phyloP scores from a whole-genome alignment of 2,329 filamentous ascomycete genomes.

The Colletotrichum liaoningense region DNA sequence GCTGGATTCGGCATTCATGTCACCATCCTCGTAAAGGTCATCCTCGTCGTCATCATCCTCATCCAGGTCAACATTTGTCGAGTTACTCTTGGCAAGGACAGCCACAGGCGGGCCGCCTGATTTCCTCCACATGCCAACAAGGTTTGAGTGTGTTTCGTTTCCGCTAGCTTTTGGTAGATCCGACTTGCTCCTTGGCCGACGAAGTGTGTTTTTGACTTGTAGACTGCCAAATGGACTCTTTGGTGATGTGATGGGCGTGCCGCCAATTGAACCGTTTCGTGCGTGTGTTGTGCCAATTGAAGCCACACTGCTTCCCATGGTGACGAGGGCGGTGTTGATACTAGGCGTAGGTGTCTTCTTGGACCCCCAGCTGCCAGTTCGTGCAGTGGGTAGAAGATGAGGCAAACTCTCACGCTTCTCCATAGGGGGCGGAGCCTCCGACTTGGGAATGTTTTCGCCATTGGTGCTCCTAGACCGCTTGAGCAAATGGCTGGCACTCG shows the following conservation, averaged over 20 bases:
- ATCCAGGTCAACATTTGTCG: constrained; percentile 42
- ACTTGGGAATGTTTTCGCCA: constrained; percentile 46
- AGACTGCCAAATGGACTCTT: constrained; percentile 61
- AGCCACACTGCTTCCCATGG: constrained; percentile 65
- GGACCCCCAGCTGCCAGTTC: constrained; percentile 61
- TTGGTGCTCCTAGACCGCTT: constrained; percentile 60
- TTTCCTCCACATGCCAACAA: constrained; percentile 64
- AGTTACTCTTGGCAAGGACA: constrained; percentile 51
- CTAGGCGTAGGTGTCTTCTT: constrained; percentile 64
- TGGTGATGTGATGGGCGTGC: constrained; percentile 63
- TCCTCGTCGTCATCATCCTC: constrained; percentile 72
- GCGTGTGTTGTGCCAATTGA: constrained; percentile 68
- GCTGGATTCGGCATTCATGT: constrained; percentile 70
- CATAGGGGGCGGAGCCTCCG: constrained; percentile 43
- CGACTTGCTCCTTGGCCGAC: constrained; percentile 67
- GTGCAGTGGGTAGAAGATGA: constrained; percentile 61
- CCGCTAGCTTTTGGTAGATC: constrained; percentile 57
- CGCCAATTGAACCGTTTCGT: constrained; percentile 71
- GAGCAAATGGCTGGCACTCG: constrained; percentile 55
- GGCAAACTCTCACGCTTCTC: constrained; percentile 57
- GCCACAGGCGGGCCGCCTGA: constrained; percentile 66
- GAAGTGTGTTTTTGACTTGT: constrained; percentile 60
- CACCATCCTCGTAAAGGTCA: constrained; percentile 65
- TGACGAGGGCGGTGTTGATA: constrained; percentile 69
- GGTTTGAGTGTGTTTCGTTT: constrained; percentile 47